Evolutionary conservation across 352 stramenopile genomes (phyloP).

Genomic region (Pythium chondricola): DNA sequence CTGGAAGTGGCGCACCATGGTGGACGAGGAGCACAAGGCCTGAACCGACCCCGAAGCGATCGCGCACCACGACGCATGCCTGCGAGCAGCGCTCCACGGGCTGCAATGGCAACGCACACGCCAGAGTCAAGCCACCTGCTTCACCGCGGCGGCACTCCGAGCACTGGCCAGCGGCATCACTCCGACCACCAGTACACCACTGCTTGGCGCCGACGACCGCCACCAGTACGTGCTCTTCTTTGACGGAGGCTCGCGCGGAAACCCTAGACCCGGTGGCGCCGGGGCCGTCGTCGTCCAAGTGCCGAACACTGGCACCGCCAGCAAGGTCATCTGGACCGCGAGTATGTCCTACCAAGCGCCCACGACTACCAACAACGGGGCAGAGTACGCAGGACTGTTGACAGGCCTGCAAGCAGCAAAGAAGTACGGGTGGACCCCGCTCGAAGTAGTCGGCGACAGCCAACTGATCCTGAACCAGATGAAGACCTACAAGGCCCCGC

Average conservation of each 20-base stretch:
- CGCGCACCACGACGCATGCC: background rate
- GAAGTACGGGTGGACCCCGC: background rate
- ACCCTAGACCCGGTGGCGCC: background rate
- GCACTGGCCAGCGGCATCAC: background rate
- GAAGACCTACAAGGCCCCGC: no score
- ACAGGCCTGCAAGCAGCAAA: background rate
- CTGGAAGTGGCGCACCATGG: background rate
- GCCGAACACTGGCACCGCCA: background rate
- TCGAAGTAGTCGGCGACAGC: background rate
- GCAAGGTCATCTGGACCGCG: background rate
- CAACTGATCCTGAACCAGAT: no score
- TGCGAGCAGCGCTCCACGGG: background rate
- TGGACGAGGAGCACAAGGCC: background rate
- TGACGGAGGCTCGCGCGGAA: background rate
- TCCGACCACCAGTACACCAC: background rate
- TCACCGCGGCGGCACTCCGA: background rate
- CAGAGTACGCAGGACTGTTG: background rate
- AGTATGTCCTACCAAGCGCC: background rate
- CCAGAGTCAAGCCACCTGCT: background rate
- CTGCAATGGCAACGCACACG: background rate
- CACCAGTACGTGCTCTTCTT: background rate
- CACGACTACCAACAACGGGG: background rate
- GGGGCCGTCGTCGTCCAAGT: background rate
- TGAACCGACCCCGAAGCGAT: background rate
- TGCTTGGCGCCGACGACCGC: background rate